Percentiles rank a stretch among this genome's conserved stretches.
Conservation (phyloP, 1,139 yeast genomes). For the Yamadazyma mexicana region DNA sequence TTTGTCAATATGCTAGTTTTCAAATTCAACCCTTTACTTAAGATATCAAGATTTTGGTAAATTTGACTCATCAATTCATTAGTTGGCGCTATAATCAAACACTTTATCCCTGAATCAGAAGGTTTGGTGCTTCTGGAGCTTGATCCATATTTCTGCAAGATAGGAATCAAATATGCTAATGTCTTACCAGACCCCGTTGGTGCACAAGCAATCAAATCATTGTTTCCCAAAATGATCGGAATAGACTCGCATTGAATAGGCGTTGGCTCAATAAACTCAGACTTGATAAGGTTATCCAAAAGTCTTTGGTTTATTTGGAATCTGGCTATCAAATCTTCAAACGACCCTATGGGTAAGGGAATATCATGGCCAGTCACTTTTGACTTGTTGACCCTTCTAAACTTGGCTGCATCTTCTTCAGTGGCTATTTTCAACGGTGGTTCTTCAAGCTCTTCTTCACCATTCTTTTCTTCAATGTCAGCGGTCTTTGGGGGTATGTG, state of each 20-base stretch:
- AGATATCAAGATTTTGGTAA: constrained; percentile 62
- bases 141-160: constrained; percentile 56
- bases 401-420: constrained; percentile 54
- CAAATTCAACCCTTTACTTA: constrained; percentile 56
- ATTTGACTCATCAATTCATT: constrained; percentile 83
- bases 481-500: constrained; percentile 42
- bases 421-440: constrained; percentile 50
- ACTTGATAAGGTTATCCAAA: constrained; percentile 62
- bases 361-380: constrained; percentile 76
- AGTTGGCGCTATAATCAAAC: constrained; percentile 87
- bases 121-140: constrained; percentile 18
- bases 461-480: constrained; percentile 19
- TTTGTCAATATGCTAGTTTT: constrained; percentile 70
- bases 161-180: constrained; percentile 80
- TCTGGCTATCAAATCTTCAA: constrained; percentile 71
- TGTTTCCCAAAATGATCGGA: constrained; percentile 61
- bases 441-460: constrained; percentile 19
- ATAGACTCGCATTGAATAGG: constrained; percentile 88
- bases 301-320: constrained; percentile 66
- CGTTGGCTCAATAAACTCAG: constrained; percentile 82
- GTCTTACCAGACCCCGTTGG: constrained; percentile 96
- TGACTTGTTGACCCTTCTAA: constrained; percentile 56
- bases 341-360: constrained; percentile 87
- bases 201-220: constrained; percentile 85
- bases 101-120: constrained; percentile 58